phyloP scores from a whole-genome alignment of 495 filamentous ascomycete genomes.

The Xylaria cubensis region DNA sequence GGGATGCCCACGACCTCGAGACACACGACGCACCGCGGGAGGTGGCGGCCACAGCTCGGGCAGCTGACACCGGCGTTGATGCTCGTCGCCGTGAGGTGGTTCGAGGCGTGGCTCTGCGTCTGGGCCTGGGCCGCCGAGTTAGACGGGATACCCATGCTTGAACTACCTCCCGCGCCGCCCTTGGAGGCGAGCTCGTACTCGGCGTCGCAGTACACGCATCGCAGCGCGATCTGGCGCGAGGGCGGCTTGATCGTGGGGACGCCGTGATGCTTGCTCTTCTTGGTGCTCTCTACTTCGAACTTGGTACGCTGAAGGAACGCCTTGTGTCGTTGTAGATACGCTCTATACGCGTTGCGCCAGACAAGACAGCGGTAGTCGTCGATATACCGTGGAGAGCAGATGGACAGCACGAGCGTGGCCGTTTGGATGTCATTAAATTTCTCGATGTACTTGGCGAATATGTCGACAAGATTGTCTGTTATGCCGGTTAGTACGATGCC shows the following conservation, averaged over 20 bases:
- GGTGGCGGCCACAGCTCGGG: constrained; percentile 82
- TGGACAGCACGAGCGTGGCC: constrained; percentile 81
- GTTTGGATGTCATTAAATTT: constrained; percentile 91
- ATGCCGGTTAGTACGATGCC: constrained; percentile 89
- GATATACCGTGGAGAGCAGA: constrained; percentile 82
- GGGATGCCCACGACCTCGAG: constrained; percentile 83
- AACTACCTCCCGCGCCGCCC: constrained; percentile 25
- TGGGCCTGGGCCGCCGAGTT: constrained; percentile 27
- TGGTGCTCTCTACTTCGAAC: constrained; percentile 69
- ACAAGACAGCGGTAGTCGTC: constrained; percentile 74
- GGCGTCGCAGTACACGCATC: constrained; percentile 82
- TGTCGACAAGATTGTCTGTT: constrained; percentile 74
- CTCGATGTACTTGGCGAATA: constrained; percentile 86
- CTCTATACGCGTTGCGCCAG: constrained; percentile 84
- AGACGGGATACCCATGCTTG: constrained; percentile 30
- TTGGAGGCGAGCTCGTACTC: constrained; percentile 50
- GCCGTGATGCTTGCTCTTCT: constrained; percentile 65
- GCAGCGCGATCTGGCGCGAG: constrained; percentile 77
- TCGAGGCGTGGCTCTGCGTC: constrained; percentile 32
- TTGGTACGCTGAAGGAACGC: constrained; percentile 60
- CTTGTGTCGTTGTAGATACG: constrained; percentile 73
- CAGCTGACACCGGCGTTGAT: constrained; percentile 68
- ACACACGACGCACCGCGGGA: constrained; percentile 90
- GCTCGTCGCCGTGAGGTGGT: constrained; percentile 54
- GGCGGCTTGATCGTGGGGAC: constrained; percentile 68